Evolutionary conservation across 139 green algal genomes (phyloP).

Genomic region (Bryopsis sp.): DNA sequence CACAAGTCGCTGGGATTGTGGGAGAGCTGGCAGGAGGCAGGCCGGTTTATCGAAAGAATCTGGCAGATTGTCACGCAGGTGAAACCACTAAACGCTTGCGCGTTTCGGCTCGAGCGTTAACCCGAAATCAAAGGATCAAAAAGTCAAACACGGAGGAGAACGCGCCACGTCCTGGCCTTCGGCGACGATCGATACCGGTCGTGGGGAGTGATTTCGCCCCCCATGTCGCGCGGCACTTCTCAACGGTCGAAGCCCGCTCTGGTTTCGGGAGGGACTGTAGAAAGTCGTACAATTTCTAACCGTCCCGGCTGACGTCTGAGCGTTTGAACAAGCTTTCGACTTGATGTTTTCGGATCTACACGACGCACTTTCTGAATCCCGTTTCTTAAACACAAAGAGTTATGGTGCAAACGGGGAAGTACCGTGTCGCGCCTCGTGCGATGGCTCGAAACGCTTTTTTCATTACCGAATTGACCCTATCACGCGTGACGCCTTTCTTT

Average conservation of each 20-base stretch:
- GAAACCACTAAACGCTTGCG: too few relatives aligned
- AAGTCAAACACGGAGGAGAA: not conserved
- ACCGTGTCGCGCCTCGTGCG: too few relatives aligned
- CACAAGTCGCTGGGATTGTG: too few relatives aligned
- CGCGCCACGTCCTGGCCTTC: not conserved
- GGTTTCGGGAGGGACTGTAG: not conserved
- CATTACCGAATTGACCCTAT: not conserved
- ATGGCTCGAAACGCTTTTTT: too few relatives aligned
- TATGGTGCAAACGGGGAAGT: too few relatives aligned
- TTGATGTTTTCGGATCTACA: too few relatives aligned
- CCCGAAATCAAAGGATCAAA: not conserved
- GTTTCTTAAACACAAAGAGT: too few relatives aligned
- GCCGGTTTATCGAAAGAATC: conserved; percentile 5
- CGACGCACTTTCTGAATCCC: too few relatives aligned
- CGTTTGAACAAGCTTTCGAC: too few relatives aligned
- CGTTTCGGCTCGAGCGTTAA: too few relatives aligned
- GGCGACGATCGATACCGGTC: not conserved
- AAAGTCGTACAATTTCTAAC: not conserved
- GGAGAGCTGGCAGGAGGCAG: conserved; percentile 1
- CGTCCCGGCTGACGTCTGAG: too few relatives aligned
- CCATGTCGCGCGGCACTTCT: not conserved
- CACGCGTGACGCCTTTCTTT: too few relatives aligned
- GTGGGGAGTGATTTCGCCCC: not conserved
- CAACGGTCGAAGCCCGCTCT: not conserved
- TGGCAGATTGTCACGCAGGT: conserved; percentile 10